Percentiles rank a stretch among this genome's conserved stretches.
Evolutionary conservation across 2,329 filamentous ascomycete species (phyloP).

Genomic region (Akanthomyces lecanii): DNA sequence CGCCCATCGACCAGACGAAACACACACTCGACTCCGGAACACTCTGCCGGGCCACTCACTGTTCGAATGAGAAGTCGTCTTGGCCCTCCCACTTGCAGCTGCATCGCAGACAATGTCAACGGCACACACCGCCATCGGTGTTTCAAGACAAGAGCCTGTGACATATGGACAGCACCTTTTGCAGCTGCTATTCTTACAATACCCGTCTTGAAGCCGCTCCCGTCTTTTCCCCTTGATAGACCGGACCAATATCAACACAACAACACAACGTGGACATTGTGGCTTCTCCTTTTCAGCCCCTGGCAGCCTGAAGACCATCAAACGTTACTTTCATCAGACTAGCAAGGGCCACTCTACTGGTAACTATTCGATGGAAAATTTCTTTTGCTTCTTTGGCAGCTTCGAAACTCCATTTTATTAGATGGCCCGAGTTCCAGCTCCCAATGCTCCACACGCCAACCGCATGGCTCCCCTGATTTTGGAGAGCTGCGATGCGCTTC

Average conservation of each 20-base stretch:
- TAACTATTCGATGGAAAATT: neutral
- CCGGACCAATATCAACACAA: neutral
- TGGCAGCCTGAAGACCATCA: neutral
- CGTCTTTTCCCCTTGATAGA: neutral
- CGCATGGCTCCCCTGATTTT: constrained; percentile 11
- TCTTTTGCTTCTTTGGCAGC: neutral
- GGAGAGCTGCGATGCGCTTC: neutral
- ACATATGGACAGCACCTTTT: neutral
- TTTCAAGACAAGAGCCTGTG: neutral
- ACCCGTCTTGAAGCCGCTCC: constrained; percentile 10
- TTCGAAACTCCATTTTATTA: constrained; percentile 1
- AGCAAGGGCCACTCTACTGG: neutral
- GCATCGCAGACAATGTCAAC: neutral
- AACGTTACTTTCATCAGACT: constrained; percentile 8
- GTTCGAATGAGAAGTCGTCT: too few relatives aligned
- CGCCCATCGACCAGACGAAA: constrained; percentile 5
- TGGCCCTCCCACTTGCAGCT: neutral
- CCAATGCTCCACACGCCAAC: constrained; percentile 6
- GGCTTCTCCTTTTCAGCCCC: neutral
- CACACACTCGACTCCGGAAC: neutral
- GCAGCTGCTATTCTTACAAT: constrained; percentile 4
- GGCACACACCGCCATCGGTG: neutral
- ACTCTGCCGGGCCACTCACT: neutral
- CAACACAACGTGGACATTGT: neutral
- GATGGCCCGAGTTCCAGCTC: neutral